Conservation (phyloP, 2,329 filamentous ascomycete species). For the Seiridium unicorne region DNA sequence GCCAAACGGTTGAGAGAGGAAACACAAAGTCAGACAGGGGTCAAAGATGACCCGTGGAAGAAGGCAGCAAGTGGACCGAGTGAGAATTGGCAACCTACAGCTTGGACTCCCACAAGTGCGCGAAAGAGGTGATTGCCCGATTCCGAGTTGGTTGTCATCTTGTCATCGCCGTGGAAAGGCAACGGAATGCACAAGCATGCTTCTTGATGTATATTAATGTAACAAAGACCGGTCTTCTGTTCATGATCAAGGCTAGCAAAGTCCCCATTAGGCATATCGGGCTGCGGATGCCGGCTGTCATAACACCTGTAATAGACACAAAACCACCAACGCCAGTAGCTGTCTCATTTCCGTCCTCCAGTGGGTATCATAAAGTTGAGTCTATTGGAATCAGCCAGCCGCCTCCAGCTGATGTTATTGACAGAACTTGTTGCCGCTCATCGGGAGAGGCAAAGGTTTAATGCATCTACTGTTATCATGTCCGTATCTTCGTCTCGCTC, state of each 20-base stretch:
- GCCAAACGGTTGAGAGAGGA: not conserved
- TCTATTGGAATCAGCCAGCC: too few relatives aligned
- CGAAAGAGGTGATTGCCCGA: slow-evolving; percentile 29
- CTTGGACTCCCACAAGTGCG: slow-evolving; percentile 54
- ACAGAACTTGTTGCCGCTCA: too few relatives aligned
- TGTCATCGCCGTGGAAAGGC: too few relatives aligned
- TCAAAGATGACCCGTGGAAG: slow-evolving; percentile 55
- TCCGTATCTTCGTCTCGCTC: too few relatives aligned
- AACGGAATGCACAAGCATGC: not conserved
- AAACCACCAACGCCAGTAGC: not conserved
- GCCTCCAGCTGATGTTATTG: too few relatives aligned
- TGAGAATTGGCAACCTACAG: slow-evolving; percentile 66
- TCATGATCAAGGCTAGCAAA: not conserved
- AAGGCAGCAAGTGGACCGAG: slow-evolving; percentile 50
- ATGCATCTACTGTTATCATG: too few relatives aligned
- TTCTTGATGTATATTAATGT: not conserved
- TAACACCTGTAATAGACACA: not conserved
- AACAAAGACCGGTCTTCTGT: not conserved
- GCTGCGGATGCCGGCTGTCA: not conserved
- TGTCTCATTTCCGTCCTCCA: too few relatives aligned
- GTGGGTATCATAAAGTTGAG: too few relatives aligned
- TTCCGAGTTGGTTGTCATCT: not conserved
- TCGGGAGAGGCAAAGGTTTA: too few relatives aligned
- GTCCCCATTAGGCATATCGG: not conserved
- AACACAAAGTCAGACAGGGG: slow-evolving; percentile 8